Evolutionary conservation across 2,329 filamentous ascomycete species (phyloP).

Genomic region (Diplodia intermedia): DNA sequence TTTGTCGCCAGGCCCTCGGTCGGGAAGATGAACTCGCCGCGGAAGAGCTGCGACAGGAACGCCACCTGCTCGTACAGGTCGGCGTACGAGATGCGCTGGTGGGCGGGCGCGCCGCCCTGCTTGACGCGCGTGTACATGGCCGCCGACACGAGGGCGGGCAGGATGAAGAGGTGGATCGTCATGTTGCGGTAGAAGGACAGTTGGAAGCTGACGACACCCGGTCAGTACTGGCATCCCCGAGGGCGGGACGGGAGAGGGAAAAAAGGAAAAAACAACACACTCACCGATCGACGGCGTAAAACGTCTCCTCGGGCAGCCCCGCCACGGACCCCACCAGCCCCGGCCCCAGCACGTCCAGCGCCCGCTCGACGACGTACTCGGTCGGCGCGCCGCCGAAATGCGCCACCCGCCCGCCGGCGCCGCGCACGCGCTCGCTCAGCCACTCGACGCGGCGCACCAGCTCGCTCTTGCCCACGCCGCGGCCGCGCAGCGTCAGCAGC

Average conservation of each 20-base stretch:
- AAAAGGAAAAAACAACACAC: constrained; percentile 12
- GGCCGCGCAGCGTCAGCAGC: constrained; percentile 85
- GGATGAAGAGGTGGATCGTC: constrained; percentile 98
- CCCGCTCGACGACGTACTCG: constrained; percentile 83
- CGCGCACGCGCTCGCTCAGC: constrained; percentile 80
- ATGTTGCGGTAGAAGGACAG: constrained; percentile 98
- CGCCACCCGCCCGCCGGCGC: constrained; percentile 89
- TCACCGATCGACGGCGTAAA: constrained; percentile 84
- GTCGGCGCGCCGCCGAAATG: constrained; percentile 87
- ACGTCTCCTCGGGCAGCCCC: constrained; percentile 87
- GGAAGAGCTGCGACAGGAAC: constrained; percentile 82
- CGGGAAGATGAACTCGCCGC: constrained; percentile 96
- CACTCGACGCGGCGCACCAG: constrained; percentile 87
- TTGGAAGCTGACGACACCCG: constrained; percentile 69
- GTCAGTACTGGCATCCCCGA: neutral
- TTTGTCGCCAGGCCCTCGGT: constrained; percentile 83
- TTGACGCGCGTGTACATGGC: constrained; percentile 93
- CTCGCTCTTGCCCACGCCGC: constrained; percentile 88
- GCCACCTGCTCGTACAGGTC: constrained; percentile 79
- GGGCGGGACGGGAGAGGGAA: neutral
- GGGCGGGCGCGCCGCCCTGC: constrained; percentile 80
- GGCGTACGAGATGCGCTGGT: constrained; percentile 78
- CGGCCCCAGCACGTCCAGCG: constrained; percentile 88
- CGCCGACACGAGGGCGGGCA: constrained; percentile 86
- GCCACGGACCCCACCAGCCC: constrained; percentile 82